Evolutionary conservation across 345 rosid species (phyloP).

Genomic region (Laguncularia racemosa): DNA sequence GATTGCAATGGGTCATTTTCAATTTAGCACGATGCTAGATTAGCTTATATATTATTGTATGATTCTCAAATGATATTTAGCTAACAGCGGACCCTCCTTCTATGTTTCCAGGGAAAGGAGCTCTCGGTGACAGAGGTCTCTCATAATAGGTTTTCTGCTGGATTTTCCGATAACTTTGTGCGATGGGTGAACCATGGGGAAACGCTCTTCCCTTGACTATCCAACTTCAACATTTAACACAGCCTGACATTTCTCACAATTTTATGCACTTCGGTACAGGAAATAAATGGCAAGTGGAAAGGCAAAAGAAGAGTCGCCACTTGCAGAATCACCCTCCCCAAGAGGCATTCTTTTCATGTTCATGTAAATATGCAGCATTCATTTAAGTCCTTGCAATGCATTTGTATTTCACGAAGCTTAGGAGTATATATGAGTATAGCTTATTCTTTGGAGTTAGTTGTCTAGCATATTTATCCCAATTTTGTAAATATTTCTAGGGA

Average conservation of each 20-base stretch:
- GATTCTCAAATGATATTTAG: background rate
- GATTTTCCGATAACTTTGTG: constrained; percentile 40
- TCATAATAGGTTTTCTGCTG: constrained; percentile 8
- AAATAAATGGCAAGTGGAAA: constrained; percentile 3
- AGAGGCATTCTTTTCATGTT: background rate
- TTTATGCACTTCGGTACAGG: constrained; percentile 16
- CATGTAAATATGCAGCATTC: constrained; percentile 10
- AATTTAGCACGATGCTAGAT: no score
- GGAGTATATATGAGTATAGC: background rate
- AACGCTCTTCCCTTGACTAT: constrained; percentile 23
- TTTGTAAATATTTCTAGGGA: constrained; percentile 7
- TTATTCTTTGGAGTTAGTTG: constrained; percentile 3
- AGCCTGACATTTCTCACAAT: constrained; percentile 1
- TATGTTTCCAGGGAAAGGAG: constrained; percentile 34
- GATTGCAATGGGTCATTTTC: no score
- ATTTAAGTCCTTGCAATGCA: no score
- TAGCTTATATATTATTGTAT: no score
- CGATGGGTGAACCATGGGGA: constrained; percentile 72
- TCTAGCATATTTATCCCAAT: background rate
- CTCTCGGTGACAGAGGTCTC: constrained; percentile 9
- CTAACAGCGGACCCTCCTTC: background rate
- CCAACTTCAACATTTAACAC: background rate
- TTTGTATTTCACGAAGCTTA: background rate
- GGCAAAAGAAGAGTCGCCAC: background rate
- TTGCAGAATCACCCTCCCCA: background rate